Conservation (phyloP, 495 filamentous ascomycete species). For the Penicillium bialowiezense region DNA sequence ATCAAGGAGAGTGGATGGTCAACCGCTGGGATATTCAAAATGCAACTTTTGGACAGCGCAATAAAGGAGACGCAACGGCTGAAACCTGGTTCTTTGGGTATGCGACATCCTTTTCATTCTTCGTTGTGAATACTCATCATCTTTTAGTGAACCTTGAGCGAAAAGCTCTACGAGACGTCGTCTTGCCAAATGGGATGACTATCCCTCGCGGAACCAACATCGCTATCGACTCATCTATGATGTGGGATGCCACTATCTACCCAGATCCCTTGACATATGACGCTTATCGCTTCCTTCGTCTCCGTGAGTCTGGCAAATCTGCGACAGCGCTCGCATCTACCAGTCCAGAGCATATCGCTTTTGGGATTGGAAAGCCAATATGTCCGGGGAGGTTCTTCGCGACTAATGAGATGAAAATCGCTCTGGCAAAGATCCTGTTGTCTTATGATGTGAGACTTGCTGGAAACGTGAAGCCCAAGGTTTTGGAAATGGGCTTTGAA, state of each 20-base stretch:
- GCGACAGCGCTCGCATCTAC: conserved; percentile 26
- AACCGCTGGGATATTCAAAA: conserved; percentile 32
- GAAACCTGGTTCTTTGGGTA: conserved; percentile 5
- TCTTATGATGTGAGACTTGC: neutral
- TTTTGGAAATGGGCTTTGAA: neutral
- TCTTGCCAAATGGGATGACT: neutral
- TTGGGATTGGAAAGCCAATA: conserved; percentile 41
- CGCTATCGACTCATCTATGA: neutral
- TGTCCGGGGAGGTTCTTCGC: conserved; percentile 46
- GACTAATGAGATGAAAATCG: conserved; percentile 33
- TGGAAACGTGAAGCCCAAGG: neutral
- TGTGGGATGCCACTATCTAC: neutral
- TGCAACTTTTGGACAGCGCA: conserved; percentile 32
- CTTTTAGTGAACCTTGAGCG: neutral
- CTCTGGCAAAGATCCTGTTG: conserved; percentile 12
- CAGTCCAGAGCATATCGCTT: conserved; percentile 27
- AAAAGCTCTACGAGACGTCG: neutral
- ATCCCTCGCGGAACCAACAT: neutral
- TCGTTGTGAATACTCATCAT: neutral
- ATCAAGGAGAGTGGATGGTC: conserved; percentile 24
- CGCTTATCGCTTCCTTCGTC: neutral
- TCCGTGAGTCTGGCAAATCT: neutral
- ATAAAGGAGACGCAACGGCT: conserved; percentile 18
- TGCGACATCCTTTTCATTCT: neutral
- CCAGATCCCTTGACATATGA: neutral